These are phyloP conservation scores for Casuarina glauca DNA, from an alignment of 306 rosid species.

Conservation along the genomic window DNA sequence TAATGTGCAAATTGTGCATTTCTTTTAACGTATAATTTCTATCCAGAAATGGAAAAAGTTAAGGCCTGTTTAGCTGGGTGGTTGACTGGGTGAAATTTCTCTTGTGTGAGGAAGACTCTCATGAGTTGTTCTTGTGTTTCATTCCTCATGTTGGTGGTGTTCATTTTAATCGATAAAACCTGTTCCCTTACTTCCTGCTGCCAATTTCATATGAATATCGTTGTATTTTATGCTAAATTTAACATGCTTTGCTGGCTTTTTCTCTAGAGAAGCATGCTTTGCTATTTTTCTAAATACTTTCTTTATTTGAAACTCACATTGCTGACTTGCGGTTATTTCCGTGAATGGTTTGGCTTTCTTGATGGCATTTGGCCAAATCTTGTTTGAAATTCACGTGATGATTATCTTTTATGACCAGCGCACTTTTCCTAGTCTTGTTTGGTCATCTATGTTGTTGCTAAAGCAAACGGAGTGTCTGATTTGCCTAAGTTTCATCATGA, in stretches of 20 bases:
- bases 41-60: neutral
- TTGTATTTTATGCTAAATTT: neutral
- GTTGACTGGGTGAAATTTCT: conserved; percentile 2
- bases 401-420: neutral
- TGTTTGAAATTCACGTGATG: neutral
- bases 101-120: neutral
- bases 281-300: neutral
- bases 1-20: neutral
- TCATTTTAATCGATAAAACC: neutral
- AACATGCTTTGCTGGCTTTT: neutral
- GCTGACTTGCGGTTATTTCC: too few relatives aligned
- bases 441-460: neutral
- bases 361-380: too few relatives aligned
- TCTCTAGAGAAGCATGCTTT: too few relatives aligned
- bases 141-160: conserved; percentile 11
- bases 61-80: conserved; percentile 11
- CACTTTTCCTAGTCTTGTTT: neutral
- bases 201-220: neutral
- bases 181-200: neutral
- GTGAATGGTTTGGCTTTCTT: too few relatives aligned
- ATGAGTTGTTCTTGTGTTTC: neutral
- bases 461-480: neutral
- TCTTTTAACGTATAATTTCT: neutral
- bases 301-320: neutral
- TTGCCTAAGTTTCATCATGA: neutral